A percentile compares a stretch with the other conserved stretches of the same genome.
Evolutionary conservation across 1,284 basidiomycete genomes (phyloP).

Genomic region (Moesziomyces sp.): DNA sequence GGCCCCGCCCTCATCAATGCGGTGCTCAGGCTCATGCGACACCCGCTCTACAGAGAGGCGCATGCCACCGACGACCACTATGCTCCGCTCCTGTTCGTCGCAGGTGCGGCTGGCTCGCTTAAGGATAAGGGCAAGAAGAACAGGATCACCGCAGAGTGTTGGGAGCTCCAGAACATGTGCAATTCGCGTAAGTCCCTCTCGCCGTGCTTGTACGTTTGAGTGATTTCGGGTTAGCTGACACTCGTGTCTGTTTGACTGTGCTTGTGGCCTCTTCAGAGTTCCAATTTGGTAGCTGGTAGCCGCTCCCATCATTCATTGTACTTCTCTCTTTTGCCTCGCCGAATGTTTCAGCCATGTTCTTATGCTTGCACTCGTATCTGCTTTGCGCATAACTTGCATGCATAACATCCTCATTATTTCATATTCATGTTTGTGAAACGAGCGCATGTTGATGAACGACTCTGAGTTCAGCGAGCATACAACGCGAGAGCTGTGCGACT

Average conservation of each 20-base stretch:
- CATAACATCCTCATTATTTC: too few species aligned
- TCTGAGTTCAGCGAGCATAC: background rate
- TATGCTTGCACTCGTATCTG: too few species aligned
- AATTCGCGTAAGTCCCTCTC: constrained; percentile 26
- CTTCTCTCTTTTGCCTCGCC: background rate
- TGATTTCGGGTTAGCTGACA: background rate
- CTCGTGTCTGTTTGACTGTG: background rate
- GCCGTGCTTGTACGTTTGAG: background rate
- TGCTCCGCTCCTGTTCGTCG: constrained; percentile 49
- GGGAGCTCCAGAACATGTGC: constrained; percentile 58
- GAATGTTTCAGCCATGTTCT: too few species aligned
- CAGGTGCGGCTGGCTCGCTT: constrained; percentile 51
- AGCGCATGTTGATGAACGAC: background rate
- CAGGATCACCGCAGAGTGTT: constrained; percentile 55
- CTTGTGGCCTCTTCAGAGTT: constrained; percentile 5
- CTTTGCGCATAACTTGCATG: too few species aligned
- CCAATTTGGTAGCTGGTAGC: constrained; percentile 24
- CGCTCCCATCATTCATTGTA: background rate
- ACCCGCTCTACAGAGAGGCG: constrained; percentile 58
- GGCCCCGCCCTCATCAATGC: constrained; percentile 47
- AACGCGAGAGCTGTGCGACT: background rate
- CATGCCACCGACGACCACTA: constrained; percentile 63
- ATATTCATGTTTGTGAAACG: too few species aligned
- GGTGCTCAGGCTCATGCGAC: constrained; percentile 52
- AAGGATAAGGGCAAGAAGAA: constrained; percentile 53